A percentile compares a stretch with the other conserved stretches of the same genome.
These are phyloP conservation scores for Colletotrichum eremochloae DNA, from an alignment of 2,329 filamentous ascomycete genomes.

Conservation along the genomic window DNA sequence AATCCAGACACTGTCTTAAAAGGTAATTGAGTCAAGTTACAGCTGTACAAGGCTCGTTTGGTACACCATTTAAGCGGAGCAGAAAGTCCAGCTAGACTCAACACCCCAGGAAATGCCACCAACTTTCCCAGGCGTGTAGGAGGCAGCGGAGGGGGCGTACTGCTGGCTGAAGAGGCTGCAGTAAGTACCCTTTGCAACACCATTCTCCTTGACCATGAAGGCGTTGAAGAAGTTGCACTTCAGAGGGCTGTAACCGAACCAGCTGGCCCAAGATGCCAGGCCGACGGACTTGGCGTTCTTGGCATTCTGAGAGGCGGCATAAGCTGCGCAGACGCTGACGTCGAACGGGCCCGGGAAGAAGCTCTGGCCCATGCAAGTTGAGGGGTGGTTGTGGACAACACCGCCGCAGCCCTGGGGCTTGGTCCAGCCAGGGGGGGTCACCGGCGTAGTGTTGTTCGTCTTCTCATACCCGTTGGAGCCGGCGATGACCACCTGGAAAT, in stretches of 20 bases:
- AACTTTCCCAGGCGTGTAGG: slow-evolving; percentile 14
- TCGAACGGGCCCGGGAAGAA: slow-evolving; percentile 40
- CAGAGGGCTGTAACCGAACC: slow-evolving; percentile 35
- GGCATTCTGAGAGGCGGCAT: slow-evolving; percentile 34
- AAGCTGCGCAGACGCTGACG: slow-evolving; percentile 28
- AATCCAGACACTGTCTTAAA: background rate
- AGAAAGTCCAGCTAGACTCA: slow-evolving; percentile 39
- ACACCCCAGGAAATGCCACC: slow-evolving; percentile 20
- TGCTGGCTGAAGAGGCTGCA: slow-evolving; percentile 40
- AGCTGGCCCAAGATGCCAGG: slow-evolving; percentile 13
- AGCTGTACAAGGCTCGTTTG: background rate
- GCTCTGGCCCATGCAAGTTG: slow-evolving; percentile 36
- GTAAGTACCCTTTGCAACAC: slow-evolving; percentile 36
- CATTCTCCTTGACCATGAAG: slow-evolving; percentile 41
- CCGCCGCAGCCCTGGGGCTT: slow-evolving; percentile 35
- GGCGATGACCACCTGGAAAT: slow-evolving; percentile 41
- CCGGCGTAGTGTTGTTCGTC: slow-evolving; percentile 34
- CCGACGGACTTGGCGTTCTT: slow-evolving; percentile 29
- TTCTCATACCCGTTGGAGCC: slow-evolving; percentile 43
- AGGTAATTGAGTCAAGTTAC: too few species aligned
- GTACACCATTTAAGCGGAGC: slow-evolving; percentile 7
- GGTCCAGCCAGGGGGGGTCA: slow-evolving; percentile 34
- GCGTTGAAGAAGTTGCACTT: slow-evolving; percentile 41
- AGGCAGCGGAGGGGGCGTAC: slow-evolving; percentile 27
- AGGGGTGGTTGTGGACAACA: slow-evolving; percentile 26